A percentile compares a stretch with the other conserved stretches of the same genome.
phyloP scores from a whole-genome alignment of 2,329 filamentous ascomycete genomes.

The Aspergillus sp. region DNA sequence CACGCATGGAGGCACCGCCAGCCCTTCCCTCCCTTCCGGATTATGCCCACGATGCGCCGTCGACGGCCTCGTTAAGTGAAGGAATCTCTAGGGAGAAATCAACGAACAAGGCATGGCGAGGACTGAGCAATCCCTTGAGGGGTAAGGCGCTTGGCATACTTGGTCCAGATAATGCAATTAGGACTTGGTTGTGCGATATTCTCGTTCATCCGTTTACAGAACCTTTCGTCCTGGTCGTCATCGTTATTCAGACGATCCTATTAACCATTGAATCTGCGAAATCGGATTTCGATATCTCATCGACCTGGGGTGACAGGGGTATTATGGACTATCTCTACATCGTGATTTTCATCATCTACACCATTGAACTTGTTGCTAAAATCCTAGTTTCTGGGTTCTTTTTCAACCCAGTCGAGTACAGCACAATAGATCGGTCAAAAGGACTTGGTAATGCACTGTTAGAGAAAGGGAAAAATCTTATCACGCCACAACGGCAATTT shows the following conservation, averaged over 20 bases:
- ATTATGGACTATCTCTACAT: constrained; percentile 78
- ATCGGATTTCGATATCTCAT: constrained; percentile 60
- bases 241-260: constrained; percentile 84
- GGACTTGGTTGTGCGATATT: constrained; percentile 75
- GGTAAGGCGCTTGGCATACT: constrained; percentile 87
- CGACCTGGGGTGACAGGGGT: constrained; percentile 67
- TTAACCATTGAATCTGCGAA: constrained; percentile 78
- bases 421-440: constrained; percentile 76
- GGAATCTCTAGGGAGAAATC: constrained; percentile 39
- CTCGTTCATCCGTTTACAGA: constrained; percentile 85
- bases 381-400: constrained; percentile 93
- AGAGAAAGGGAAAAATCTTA: constrained; percentile 74
- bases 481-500: constrained; percentile 75
- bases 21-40: constrained; percentile 49
- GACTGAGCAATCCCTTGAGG: constrained; percentile 70
- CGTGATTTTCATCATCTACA: constrained; percentile 83
- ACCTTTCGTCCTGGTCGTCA: constrained; percentile 80
- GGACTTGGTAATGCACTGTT: constrained; percentile 72
- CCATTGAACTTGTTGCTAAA: constrained; percentile 76
- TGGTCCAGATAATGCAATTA: constrained; percentile 70
- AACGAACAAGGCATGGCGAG: constrained; percentile 43
- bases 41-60: constrained; percentile 46
- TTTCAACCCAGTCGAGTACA: constrained; percentile 87
- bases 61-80: constrained; percentile 30
- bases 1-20: constrained; percentile 54